A percentile compares a stretch with the other conserved stretches of the same genome.
Evolutionary conservation across 768 basidiomycete genomes (phyloP).

Genomic region (Clavulina sp.): DNA sequence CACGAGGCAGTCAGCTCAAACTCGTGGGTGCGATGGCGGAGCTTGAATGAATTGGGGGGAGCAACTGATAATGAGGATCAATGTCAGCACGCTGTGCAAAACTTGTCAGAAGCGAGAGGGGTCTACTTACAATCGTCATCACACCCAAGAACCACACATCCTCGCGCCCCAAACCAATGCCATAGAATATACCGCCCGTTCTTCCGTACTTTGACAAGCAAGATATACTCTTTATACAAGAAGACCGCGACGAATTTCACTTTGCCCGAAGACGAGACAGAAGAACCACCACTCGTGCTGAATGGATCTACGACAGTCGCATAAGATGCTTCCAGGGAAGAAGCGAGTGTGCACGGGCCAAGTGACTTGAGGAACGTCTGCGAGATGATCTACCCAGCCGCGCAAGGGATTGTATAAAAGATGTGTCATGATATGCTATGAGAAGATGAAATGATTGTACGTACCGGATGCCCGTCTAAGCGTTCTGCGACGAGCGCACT

Average conservation of each 20-base stretch:
- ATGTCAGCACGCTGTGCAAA: background rate
- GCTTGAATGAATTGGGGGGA: conserved; percentile 65
- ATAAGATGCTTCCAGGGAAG: conserved; percentile 79
- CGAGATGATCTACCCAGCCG: too few relatives aligned
- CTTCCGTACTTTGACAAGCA: conserved; percentile 75
- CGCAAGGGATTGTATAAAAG: too few relatives aligned
- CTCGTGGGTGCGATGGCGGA: conserved; percentile 48
- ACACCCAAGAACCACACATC: conserved; percentile 55
- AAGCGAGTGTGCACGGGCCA: conserved; percentile 62
- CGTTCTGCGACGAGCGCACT: conserved; percentile 1
- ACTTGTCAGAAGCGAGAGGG: conserved; percentile 2
- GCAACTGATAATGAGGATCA: conserved; percentile 27
- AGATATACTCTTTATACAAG: conserved; percentile 67
- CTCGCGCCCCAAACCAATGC: conserved; percentile 71
- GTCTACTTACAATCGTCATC: conserved; percentile 51
- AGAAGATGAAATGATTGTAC: background rate
- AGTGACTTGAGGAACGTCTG: conserved; percentile 34
- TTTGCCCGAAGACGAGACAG: conserved; percentile 33
- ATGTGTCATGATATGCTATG: background rate
- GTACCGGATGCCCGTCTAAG: conserved; percentile 6
- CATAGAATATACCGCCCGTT: conserved; percentile 59
- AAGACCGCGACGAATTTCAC: conserved; percentile 85
- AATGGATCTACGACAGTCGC: conserved; percentile 37
- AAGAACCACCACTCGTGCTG: too few relatives aligned
- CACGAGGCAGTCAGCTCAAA: conserved; percentile 83